Conservation (phyloP, 179 eudicot genomes). For the Silene coronaria region DNA sequence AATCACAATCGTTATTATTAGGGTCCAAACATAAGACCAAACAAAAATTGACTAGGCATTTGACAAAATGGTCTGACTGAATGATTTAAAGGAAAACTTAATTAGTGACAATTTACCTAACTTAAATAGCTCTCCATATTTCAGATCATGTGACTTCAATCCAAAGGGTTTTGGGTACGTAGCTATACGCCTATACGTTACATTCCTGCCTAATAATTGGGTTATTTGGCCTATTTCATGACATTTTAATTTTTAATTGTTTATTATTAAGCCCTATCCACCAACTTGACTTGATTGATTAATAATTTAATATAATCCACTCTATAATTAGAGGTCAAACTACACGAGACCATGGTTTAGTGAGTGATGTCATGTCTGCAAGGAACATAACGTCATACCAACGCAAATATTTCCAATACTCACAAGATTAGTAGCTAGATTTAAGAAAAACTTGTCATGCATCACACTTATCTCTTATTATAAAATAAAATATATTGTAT, state of each 20-base stretch:
- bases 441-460: too few relatives aligned
- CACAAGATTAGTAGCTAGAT: too few relatives aligned
- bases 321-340: not conserved
- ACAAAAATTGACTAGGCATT: too few relatives aligned
- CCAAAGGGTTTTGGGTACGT: slow-evolving; percentile 7
- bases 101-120: slow-evolving; percentile 3
- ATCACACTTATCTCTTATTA: too few relatives aligned
- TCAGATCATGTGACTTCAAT: slow-evolving; percentile 25
- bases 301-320: not conserved
- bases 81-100: too few relatives aligned
- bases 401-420: not conserved
- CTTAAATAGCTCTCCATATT: not conserved
- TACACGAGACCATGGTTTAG: not conserved
- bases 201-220: slow-evolving; percentile 23
- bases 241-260: not conserved
- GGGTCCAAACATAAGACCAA: too few relatives aligned
- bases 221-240: slow-evolving; percentile 23
- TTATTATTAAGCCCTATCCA: too few relatives aligned
- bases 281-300: not conserved
- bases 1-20: too few relatives aligned
- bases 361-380: not conserved
- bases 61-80: too few relatives aligned
- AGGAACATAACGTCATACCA: not conserved
- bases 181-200: too few relatives aligned
- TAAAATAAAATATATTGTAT: too few relatives aligned